Evolutionary conservation across 2,329 filamentous ascomycete species (phyloP).

Genomic region (Thelonectria rubi): DNA sequence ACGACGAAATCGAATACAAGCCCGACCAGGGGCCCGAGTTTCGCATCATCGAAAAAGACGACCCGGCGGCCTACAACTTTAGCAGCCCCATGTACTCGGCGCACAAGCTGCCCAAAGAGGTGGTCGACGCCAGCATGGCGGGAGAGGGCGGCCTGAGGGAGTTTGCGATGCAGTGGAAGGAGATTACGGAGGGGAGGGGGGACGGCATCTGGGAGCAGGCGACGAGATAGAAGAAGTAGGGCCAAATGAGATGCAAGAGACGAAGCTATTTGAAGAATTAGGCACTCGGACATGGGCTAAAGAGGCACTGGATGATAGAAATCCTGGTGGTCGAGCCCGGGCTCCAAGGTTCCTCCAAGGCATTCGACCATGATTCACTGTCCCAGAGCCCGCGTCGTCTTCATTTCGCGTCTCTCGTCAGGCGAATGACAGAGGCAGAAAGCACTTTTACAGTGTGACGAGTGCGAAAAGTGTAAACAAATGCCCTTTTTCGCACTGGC

Average conservation of each 20-base stretch:
- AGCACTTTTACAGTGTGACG: no score
- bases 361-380: no score
- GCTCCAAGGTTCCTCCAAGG: no score
- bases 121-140: conserved; percentile 75
- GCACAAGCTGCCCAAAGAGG: conserved; percentile 93
- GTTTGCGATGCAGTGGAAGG: conserved; percentile 79
- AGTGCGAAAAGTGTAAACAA: no score
- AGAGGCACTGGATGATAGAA: no score
- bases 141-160: conserved; percentile 82
- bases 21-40: conserved; percentile 78
- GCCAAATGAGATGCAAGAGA: neutral
- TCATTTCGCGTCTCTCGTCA: no score
- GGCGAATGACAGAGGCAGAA: no score
- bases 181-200: conserved; percentile 58
- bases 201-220: conserved; percentile 52
- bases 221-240: neutral
- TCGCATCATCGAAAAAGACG: conserved; percentile 81
- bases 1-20: conserved; percentile 58
- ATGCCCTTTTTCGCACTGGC: no score
- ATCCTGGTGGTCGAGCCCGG: no score
- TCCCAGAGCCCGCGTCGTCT: no score
- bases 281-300: neutral
- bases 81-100: conserved; percentile 89
- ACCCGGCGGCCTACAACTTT: conserved; percentile 90
- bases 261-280: neutral